phyloP scores from a whole-genome alignment of 805 yeast species.

The Zygoascus ofunaensis region DNA sequence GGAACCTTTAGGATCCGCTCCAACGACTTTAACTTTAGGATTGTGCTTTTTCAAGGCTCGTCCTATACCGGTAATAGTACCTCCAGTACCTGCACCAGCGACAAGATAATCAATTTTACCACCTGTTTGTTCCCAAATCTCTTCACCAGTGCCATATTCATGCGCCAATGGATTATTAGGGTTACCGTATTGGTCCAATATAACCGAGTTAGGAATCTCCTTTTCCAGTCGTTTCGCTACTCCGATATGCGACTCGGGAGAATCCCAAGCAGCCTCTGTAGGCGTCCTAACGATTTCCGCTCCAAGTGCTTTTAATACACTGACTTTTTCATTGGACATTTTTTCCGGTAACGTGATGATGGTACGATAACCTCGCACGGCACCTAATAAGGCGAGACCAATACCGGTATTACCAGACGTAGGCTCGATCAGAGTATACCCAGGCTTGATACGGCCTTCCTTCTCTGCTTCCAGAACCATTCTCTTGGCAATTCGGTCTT shows the following conservation, averaged over 20 bases:
- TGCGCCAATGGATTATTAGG: constrained; percentile 76
- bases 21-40: constrained; percentile 52
- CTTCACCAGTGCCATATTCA: constrained; percentile 75
- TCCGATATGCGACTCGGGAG: constrained; percentile 86
- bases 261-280: constrained; percentile 86
- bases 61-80: constrained; percentile 79
- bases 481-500: constrained; percentile 78
- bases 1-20: constrained; percentile 84
- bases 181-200: constrained; percentile 75
- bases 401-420: constrained; percentile 90
- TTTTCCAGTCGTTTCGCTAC: constrained; percentile 72
- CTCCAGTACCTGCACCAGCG: constrained; percentile 95
- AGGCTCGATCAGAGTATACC: constrained; percentile 77
- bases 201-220: constrained; percentile 78
- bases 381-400: constrained; percentile 80
- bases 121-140: constrained; percentile 71
- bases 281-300: constrained; percentile 89
- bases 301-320: constrained; percentile 80
- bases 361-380: constrained; percentile 77
- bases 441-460: constrained; percentile 72
- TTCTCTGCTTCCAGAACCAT: constrained; percentile 83
- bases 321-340: constrained; percentile 85
- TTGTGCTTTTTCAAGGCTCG: constrained; percentile 65
- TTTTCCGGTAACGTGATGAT: constrained; percentile 85
- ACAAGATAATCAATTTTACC: constrained; percentile 66